Conservation (phyloP, 2,329 filamentous ascomycete genomes). For the Colletotrichum tropicicola region DNA sequence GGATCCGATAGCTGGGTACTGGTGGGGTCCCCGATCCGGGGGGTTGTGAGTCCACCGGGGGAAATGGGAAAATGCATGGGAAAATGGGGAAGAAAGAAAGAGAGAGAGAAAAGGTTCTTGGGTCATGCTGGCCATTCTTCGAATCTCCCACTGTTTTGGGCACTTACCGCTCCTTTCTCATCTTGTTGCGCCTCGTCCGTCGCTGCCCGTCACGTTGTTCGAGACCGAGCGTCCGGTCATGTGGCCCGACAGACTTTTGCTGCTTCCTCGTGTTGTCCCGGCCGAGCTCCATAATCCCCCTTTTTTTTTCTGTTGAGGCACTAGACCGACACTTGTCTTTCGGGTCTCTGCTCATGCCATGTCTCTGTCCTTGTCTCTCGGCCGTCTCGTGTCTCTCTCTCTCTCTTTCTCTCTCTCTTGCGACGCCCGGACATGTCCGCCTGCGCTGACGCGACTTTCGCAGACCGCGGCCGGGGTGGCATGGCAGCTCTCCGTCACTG, state of each 20-base stretch:
- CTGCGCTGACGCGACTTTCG: background rate
- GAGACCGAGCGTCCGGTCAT: background rate
- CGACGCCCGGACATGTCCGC: background rate
- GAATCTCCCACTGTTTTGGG: background rate
- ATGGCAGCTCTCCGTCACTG: background rate
- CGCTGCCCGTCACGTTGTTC: background rate
- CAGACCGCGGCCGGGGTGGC: background rate
- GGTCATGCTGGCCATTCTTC: conserved; percentile 9
- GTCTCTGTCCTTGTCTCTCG: background rate
- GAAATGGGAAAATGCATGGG: background rate
- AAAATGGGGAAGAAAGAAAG: background rate
- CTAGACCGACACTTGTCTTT: background rate
- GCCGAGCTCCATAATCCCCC: background rate
- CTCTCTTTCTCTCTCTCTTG: background rate
- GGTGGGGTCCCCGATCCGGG: conserved; percentile 15
- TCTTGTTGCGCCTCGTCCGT: background rate
- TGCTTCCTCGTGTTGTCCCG: background rate
- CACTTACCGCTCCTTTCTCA: conserved; percentile 22
- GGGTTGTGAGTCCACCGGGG: too few species aligned
- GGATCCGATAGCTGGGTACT: conserved; percentile 18
- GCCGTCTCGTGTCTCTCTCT: background rate
- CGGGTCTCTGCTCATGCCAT: background rate
- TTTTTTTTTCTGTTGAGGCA: conserved; percentile 7
- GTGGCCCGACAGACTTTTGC: conserved; percentile 5
- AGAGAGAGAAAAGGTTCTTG: too few species aligned